Percentiles rank a stretch among this genome's conserved stretches.
phyloP scores from a whole-genome alignment of 768 basidiomycete species.

The Lentinula detonsa region DNA sequence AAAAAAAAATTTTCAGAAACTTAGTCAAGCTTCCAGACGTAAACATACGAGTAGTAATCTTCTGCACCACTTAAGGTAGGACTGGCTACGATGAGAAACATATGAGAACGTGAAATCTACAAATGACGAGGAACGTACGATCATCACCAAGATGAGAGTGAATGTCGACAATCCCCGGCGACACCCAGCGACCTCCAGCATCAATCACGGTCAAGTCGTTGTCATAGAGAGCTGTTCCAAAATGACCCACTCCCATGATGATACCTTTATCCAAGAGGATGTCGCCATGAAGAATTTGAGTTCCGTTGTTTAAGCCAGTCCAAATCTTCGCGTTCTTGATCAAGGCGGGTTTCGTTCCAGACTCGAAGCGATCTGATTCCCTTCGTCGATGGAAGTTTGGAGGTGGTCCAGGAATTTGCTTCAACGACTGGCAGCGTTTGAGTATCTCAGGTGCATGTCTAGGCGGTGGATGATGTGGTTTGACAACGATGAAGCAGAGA shows the following conservation, averaged over 20 bases:
- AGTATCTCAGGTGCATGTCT: slow-evolving; percentile 53
- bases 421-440: slow-evolving; percentile 51
- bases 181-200: slow-evolving; percentile 49
- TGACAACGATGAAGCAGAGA: not conserved
- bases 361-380: slow-evolving; percentile 37
- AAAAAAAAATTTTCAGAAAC: too few species aligned
- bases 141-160: slow-evolving; percentile 45
- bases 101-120: not conserved
- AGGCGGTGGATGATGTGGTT: slow-evolving; percentile 28
- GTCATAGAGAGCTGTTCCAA: slow-evolving; percentile 13
- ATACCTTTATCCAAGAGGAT: slow-evolving; percentile 42
- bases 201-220: slow-evolving; percentile 33
- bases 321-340: slow-evolving; percentile 57
- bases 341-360: slow-evolving; percentile 36
- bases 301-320: slow-evolving; percentile 47
- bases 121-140: not conserved
- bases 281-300: slow-evolving; percentile 36
- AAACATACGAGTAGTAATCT: slow-evolving; percentile 46
- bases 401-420: slow-evolving; percentile 32
- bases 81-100: not conserved
- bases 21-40: too few species aligned
- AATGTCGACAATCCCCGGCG: slow-evolving; percentile 40
- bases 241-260: slow-evolving; percentile 30
- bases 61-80: slow-evolving; percentile 29
- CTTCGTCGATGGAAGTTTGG: slow-evolving; percentile 14